Evolutionary conservation across 208 protist genomes (phyloP).

Genomic region (Leishmania gerbilli): DNA sequence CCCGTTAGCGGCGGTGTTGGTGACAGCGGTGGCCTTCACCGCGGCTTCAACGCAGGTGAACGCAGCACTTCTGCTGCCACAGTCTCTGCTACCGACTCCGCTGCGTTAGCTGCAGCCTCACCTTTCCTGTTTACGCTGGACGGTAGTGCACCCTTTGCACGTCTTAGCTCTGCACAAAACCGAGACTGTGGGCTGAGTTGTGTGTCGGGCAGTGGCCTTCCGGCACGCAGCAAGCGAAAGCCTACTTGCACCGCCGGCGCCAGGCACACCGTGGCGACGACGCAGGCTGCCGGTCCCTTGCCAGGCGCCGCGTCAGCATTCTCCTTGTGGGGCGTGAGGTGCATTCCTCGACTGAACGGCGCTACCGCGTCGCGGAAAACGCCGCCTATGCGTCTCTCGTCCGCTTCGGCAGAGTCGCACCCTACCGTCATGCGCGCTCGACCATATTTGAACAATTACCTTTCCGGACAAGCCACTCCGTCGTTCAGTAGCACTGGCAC

Average conservation of each 20-base stretch:
- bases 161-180: not conserved
- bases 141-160: not conserved
- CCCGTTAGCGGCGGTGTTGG: not conserved
- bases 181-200: not conserved
- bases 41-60: not conserved
- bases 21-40: not conserved
- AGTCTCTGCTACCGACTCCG: not conserved
- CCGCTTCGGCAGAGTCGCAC: not conserved
- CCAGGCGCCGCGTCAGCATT: not conserved
- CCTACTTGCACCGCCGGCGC: not conserved
- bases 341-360: not conserved
- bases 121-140: not conserved
- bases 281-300: not conserved
- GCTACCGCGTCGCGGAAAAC: not conserved
- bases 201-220: not conserved
- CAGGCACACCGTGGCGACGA: not conserved
- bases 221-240: not conserved
- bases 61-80: not conserved
- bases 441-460: constrained; percentile 28
- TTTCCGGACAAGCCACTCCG: constrained; percentile 8
- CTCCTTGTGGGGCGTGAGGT: not conserved
- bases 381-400: not conserved
- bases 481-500: not conserved
- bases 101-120: not conserved
- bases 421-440: not conserved